Evolutionary conservation across 306 rosid species (phyloP), one percentile per base, ranked within the genome.

Genomic region (Biancaea sappan): DNA sequence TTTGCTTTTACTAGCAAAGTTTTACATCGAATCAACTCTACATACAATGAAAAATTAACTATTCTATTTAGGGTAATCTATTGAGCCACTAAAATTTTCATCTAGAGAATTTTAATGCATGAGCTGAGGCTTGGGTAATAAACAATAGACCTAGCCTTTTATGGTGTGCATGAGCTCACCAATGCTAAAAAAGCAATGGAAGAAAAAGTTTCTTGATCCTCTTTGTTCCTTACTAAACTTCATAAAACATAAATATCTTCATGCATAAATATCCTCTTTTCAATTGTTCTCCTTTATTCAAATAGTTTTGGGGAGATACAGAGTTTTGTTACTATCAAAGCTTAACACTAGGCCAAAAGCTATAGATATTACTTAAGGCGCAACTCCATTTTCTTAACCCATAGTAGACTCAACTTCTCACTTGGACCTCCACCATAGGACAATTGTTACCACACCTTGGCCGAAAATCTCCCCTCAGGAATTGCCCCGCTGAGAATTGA

Each of bases 221-320:
- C 25, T 66, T 40, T 26, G 71, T 9, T 43, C 54, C 54, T 65
- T 28, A 65, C 7, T 28, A 15, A 22, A 43, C 7, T 13, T 57
- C 19, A 61, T 60, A 38, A 65, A 63, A 16, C 16, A 8, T n/a
- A 71, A 67, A 22, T 41, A 44, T 2, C 6, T 6, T 70, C 69
- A 48, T 2, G 19, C n/a, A 16, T 10, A 35, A 18, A 16, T n/a
- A 8, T n/a, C 14, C 73, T 41, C 79, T 38, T 16, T 66, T 62
- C n/a, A 35, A 18, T 32, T n/a, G 15, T n/a, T 18, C 73, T 41
- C 79, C 46, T 16, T 66, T 62, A 51, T 38, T 59, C 35, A 67
- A 22, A 73, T 72, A 53, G 25, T 16, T 66, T 38, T 56, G 31
- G 46, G 3, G 5, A 8, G 29, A n/a, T n/a, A n/a, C n/a, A n/a